phyloP scores from a whole-genome alignment of 768 basidiomycete species.

The Gymnopilus junonius region DNA sequence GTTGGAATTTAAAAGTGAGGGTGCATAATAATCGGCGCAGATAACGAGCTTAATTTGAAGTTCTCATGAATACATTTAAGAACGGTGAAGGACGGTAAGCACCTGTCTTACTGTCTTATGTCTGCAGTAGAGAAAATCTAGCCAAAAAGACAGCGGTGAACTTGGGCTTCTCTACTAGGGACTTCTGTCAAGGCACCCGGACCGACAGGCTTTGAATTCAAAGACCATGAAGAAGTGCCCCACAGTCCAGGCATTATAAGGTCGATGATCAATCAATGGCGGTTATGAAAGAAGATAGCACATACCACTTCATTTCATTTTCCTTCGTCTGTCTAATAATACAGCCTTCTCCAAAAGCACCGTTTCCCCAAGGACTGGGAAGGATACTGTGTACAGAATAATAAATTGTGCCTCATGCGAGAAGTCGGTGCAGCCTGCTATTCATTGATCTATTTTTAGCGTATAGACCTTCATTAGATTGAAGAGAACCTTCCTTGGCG shows the following conservation, averaged over 20 bases:
- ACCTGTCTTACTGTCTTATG: no score
- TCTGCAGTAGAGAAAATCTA: not conserved
- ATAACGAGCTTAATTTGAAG: not conserved
- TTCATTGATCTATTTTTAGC: not conserved
- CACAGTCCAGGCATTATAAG: not conserved
- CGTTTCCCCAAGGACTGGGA: not conserved
- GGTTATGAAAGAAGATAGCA: not conserved
- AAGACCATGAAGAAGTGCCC: not conserved
- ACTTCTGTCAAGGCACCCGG: not conserved
- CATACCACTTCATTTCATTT: not conserved
- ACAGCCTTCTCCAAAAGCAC: not conserved
- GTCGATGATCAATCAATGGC: not conserved
- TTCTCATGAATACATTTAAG: no score
- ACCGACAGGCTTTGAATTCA: not conserved
- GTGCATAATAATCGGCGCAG: not conserved
- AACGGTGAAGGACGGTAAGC: no score
- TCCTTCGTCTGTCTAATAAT: not conserved
- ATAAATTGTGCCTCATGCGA: not conserved
- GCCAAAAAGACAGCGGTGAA: not conserved
- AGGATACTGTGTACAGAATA: no score
- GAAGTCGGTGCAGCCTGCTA: not conserved
- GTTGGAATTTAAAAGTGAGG: not conserved
- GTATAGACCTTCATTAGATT: not conserved
- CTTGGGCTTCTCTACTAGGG: not conserved
- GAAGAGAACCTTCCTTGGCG: conserved; percentile 5